Evolutionary conservation across 1,284 basidiomycete genomes (phyloP).

Genomic region (Austroboletus niveus): DNA sequence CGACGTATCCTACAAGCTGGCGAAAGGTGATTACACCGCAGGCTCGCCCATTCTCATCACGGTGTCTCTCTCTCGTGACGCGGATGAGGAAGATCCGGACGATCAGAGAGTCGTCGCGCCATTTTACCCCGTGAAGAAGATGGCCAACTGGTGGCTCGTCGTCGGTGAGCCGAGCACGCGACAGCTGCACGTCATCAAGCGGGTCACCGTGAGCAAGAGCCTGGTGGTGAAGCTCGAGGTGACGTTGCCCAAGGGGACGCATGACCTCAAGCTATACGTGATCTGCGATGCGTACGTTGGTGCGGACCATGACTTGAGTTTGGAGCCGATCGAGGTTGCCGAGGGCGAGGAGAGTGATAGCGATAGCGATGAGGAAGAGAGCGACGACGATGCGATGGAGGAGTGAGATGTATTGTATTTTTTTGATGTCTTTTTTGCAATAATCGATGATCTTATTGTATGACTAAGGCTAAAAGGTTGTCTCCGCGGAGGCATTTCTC

Average conservation of each 20-base stretch:
- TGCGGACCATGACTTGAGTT: constrained; percentile 85
- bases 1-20: constrained; percentile 82
- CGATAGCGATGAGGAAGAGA: constrained; percentile 47
- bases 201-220: constrained; percentile 82
- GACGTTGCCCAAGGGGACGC: constrained; percentile 79
- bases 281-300: constrained; percentile 93
- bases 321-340: constrained; percentile 79
- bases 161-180: constrained; percentile 77
- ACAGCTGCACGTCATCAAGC: constrained; percentile 91
- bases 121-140: constrained; percentile 88
- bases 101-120: constrained; percentile 87
- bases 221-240: constrained; percentile 88
- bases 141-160: constrained; percentile 97
- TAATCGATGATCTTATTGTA: no score
- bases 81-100: constrained; percentile 81
- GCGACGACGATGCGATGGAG: constrained; percentile 47
- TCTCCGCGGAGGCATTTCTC: no score
- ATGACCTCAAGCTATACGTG: constrained; percentile 84
- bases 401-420: constrained; percentile 22
- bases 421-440: no score
- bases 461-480: no score
- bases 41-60: constrained; percentile 81
- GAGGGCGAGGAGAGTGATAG: constrained; percentile 68
- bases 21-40: constrained; percentile 81
- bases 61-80: constrained; percentile 80